phyloP scores from a whole-genome alignment of 78 protist genomes.

The slime mould (Dictyostelium discoideum) region dicty_2.7 NC_007090.3:3817501-3818000 shows the following conservation, averaged over 20 bases:
- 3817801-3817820: neutral
- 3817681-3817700: neutral
- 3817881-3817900: slow-evolving; percentile 21
- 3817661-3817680: neutral
- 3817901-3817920: neutral
- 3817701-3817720: slow-evolving; percentile 5
- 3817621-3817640: neutral
- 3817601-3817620: neutral
- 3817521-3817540: neutral
- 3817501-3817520: neutral
- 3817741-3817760: neutral
- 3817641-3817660: neutral
- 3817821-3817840: neutral
- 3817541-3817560: slow-evolving; percentile 5
- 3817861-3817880: neutral
- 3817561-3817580: neutral
- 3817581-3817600: neutral
- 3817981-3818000: neutral
- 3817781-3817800: neutral
- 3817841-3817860: neutral
- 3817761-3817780: neutral
- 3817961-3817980: neutral
- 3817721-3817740: neutral
- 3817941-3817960: neutral
- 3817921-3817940: neutral